phyloP scores from a whole-genome alignment of 805 yeast genomes.

The Barnettozyma botsteinii region DNA sequence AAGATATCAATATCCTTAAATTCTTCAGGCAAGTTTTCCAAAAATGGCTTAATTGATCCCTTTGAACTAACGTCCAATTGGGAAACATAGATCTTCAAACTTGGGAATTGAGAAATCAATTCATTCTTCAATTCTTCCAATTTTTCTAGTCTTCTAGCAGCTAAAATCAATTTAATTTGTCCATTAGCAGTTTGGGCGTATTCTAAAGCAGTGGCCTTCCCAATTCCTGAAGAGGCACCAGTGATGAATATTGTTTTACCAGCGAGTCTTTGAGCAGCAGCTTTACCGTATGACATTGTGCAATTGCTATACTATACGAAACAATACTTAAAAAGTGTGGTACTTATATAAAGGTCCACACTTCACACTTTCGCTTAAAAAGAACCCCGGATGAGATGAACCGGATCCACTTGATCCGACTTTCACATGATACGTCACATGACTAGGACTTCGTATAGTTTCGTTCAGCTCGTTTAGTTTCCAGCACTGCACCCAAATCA shows the following conservation, averaged over 20 bases:
- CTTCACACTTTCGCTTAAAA: too few species aligned
- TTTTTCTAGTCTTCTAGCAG: constrained; percentile 72
- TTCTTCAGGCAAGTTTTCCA: constrained; percentile 49
- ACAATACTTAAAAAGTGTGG: too few species aligned
- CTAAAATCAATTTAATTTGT: constrained; percentile 57
- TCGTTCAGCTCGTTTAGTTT: too few species aligned
- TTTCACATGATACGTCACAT: too few species aligned
- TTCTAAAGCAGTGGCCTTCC: constrained; percentile 84
- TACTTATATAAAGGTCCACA: too few species aligned
- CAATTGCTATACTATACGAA: too few species aligned
- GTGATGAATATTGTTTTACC: constrained; percentile 79
- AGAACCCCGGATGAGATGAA: too few species aligned
- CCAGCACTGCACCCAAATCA: too few species aligned
- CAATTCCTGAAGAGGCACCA: constrained; percentile 96
- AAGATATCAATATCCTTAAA: constrained; percentile 62
- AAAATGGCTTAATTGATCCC: constrained; percentile 45
- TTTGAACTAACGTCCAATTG: constrained; percentile 53
- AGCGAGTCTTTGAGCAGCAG: constrained; percentile 75
- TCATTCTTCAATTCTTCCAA: constrained; percentile 44
- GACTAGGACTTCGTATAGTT: too few species aligned
- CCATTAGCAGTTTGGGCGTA: constrained; percentile 78
- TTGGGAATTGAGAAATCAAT: constrained; percentile 42
- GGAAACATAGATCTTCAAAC: constrained; percentile 39
- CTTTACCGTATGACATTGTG: constrained; percentile 64
- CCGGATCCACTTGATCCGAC: too few species aligned